These are phyloP conservation scores for Penicillium atrosanguineum DNA, from an alignment of 495 filamentous ascomycete species.

Conservation along the genomic window DNA sequence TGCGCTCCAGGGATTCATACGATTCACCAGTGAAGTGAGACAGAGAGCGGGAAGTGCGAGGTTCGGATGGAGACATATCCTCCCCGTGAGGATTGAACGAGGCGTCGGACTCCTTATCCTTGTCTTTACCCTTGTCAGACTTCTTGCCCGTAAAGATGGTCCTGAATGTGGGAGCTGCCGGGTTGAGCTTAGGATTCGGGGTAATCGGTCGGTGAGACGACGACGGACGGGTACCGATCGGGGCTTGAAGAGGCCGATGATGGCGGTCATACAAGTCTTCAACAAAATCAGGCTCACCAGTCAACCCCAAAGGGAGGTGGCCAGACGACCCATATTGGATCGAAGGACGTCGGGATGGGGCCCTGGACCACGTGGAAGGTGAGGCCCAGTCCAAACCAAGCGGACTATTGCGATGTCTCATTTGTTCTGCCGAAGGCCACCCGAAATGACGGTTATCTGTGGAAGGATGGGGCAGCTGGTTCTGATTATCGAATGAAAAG, in stretches of 20 bases:
- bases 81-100: constrained; percentile 42
- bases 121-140: constrained; percentile 38
- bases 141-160: constrained; percentile 47
- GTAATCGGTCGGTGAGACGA: constrained; percentile 55
- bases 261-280: constrained; percentile 43
- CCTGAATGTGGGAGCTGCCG: constrained; percentile 59
- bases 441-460: constrained; percentile 72
- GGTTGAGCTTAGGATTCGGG: constrained; percentile 60
- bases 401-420: constrained; percentile 51
- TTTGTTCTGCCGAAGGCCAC: constrained; percentile 55
- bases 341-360: constrained; percentile 54
- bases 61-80: constrained; percentile 58
- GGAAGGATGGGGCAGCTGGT: constrained; percentile 69
- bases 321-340: constrained; percentile 55
- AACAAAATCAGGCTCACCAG: constrained; percentile 47
- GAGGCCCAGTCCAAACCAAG: constrained; percentile 58
- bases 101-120: constrained; percentile 30
- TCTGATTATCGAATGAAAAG: constrained; percentile 67
- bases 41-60: constrained; percentile 60
- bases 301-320: constrained; percentile 49
- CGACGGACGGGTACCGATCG: constrained; percentile 53
- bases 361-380: constrained; percentile 53
- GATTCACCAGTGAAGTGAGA: constrained; percentile 69
- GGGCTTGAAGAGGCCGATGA: constrained; percentile 48
- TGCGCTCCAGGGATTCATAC: constrained; percentile 68